Base-by-base conservation (phyloP, 1,284 basidiomycete genomes). In the Cystobasidium sp. region DNA sequence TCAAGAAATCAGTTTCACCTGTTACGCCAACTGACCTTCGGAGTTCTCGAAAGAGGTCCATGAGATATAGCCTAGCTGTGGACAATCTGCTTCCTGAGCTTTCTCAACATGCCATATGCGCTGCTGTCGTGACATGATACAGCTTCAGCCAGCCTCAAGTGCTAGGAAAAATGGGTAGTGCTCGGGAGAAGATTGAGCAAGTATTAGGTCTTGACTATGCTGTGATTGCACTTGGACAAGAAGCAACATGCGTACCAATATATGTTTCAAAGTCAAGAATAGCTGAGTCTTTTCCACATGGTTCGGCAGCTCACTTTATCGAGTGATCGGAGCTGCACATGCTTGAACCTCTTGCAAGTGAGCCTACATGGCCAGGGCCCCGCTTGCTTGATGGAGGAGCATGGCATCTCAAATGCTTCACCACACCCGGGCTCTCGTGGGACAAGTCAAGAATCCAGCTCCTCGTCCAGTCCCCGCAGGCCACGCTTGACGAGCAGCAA, bases 11-110 rank as follows among this genome's bases (percentile, higher is more conserved):
- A 53, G 14, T 1, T 22, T n/a, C 5, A 24, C 56, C 41, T 39
- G 56, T 59, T 5, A 59, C 55, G 14, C 10, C 6, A 3, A 49
- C 64, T 43, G 14, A 66, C 64, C 53, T 8, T 51, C 64, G 39
- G 64, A 66, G 39, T 66, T 53, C 47, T 66, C 64, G 22, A 66
- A 66, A 8, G 64, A n/a, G 8, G 22, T 66, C 64, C 64, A 66
- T 53, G 64, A 47, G 22, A 66, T 66, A 22, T 66, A 53, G 51
- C 64, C 64, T 22, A 66, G 22, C 24, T 66, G 47, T 7, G 18
- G 24, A 51, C 41, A 51, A 37, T 66, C 64, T 53, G 37, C 44
- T 22, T 66, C 64, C 22, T 55, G 37, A 47, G 31, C 12, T 22
- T 22, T 55, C 18, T 47, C 18, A 24, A 66, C 22, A 6, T 18